Conservation (phyloP, 2,329 filamentous ascomycete species). For the Fusarium udum region DNA sequence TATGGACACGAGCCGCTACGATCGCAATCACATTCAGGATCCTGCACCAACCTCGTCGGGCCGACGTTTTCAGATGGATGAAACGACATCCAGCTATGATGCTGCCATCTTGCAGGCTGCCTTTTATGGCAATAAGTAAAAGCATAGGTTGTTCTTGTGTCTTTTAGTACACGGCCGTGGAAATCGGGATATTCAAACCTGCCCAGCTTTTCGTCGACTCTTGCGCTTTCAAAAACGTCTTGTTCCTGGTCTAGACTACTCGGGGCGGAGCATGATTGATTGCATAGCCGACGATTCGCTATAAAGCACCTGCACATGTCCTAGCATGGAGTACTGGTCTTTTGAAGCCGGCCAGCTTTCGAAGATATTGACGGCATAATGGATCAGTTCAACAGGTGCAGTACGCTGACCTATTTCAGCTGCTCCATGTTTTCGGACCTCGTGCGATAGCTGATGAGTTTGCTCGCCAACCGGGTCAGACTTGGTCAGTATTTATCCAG, state of each 20-base stretch:
- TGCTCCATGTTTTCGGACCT: slow-evolving; percentile 12
- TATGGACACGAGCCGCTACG: slow-evolving; percentile 21
- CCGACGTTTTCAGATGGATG: slow-evolving; percentile 47
- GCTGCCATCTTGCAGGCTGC: slow-evolving; percentile 49
- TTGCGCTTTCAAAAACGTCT: slow-evolving; percentile 1
- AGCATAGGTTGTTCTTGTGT: neutral
- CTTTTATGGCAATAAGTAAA: slow-evolving; percentile 44
- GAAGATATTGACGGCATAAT: neutral
- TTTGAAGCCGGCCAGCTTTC: slow-evolving; percentile 1
- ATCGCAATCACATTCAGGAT: slow-evolving; percentile 32
- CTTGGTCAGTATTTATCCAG: neutral
- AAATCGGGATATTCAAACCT: neutral
- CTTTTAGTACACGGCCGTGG: neutral
- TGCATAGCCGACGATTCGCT: neutral
- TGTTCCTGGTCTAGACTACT: slow-evolving; percentile 27
- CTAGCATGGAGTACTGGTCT: neutral
- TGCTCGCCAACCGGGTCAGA: neutral
- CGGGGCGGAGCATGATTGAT: neutral
- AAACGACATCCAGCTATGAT: slow-evolving; percentile 49
- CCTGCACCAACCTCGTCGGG: slow-evolving; percentile 20
- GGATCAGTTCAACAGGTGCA: slow-evolving; percentile 4
- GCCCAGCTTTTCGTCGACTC: neutral
- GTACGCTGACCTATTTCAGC: slow-evolving; percentile 4
- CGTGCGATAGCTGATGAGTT: slow-evolving; percentile 21
- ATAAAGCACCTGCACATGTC: neutral